These are phyloP conservation scores for Kwoniella europaea DNA, from an alignment of 768 basidiomycete genomes.

Conservation along the genomic window DNA sequence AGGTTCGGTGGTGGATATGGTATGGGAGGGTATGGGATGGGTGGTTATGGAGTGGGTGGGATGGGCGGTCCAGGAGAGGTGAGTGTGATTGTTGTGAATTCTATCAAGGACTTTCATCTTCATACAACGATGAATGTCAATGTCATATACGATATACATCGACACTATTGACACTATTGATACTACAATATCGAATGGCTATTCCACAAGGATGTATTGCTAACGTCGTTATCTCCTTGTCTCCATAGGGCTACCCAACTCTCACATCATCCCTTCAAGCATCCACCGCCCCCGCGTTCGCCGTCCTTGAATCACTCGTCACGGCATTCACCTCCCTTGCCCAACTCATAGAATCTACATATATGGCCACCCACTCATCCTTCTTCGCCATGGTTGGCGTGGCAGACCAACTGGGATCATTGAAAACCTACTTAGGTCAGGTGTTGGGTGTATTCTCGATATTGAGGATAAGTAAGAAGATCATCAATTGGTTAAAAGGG, in stretches of 20 bases:
- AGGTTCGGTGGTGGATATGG: constrained; percentile 52
- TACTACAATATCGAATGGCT: no score
- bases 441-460: constrained; percentile 91
- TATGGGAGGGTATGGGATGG: constrained; percentile 38
- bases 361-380: constrained; percentile 93
- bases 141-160: background rate
- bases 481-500: constrained; percentile 72
- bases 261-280: constrained; percentile 86
- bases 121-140: background rate
- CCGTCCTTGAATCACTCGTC: constrained; percentile 90
- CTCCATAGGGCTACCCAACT: constrained; percentile 64
- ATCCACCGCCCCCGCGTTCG: constrained; percentile 89
- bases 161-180: no score
- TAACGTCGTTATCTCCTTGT: constrained; percentile 48
- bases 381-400: constrained; percentile 92
- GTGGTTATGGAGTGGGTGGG: constrained; percentile 56
- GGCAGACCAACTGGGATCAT: constrained; percentile 88
- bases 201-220: constrained; percentile 3
- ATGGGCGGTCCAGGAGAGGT: constrained; percentile 65
- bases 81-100: constrained; percentile 35
- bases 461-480: constrained; percentile 61
- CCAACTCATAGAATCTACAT: constrained; percentile 96
- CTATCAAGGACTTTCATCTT: background rate
- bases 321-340: constrained; percentile 93
- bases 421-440: constrained; percentile 89